Base-by-base conservation (phyloP, 2,329 filamentous ascomycete species). In the Cytospora piceicola region DNA sequence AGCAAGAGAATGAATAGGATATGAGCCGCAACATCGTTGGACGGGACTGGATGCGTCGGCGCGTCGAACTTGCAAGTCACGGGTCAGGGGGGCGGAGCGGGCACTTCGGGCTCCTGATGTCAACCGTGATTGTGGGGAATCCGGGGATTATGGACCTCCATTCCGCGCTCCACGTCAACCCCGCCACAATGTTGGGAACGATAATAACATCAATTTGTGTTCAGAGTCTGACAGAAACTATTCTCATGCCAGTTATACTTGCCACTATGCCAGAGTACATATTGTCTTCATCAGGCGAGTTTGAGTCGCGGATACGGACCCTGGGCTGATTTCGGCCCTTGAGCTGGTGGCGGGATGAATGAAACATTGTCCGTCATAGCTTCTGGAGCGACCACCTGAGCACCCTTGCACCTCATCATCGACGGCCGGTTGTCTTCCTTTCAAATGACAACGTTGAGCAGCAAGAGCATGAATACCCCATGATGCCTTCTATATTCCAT, bases 401-500 rank as follows among this genome's bases (percentile, higher is more conserved):
- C 29, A 17, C 53, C 39, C 39, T n/a, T 42, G 17, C 39, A 42
- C 34, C 34, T 14, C 11, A n/a, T 46, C 17, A 49, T 14, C 22
- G n/a, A 24, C n/a, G 12, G 22, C 20, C 32, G 14, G 15, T 39
- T 27, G n/a, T 49, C 14, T 22, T 54, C n/a, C 42, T 9, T 29
- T 6, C 49, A 9, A 14, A 22, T 34, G 24, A 34, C 17, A 8
- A 24, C 55, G 7, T 24, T 22, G 3, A 36, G n/a, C 30, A 24
- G 30, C 32, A 29, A 65, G 39, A 34, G 49, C 39, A 62, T 51
- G 20, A 57, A 36, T 27, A 22, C 55, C 22, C 36, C 29, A 66
- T 22, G 39, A 68, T 68, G 66, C 39, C 53, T 54, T 34, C 55
- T 36, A 15, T 55, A 11, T 46, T 49, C 24, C 49, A 29, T 24